Evolutionary conservation across 2,329 filamentous ascomycete genomes (phyloP), one percentile per base, ranked within the genome.

Genomic region (Fusarium xyrophilum): DNA sequence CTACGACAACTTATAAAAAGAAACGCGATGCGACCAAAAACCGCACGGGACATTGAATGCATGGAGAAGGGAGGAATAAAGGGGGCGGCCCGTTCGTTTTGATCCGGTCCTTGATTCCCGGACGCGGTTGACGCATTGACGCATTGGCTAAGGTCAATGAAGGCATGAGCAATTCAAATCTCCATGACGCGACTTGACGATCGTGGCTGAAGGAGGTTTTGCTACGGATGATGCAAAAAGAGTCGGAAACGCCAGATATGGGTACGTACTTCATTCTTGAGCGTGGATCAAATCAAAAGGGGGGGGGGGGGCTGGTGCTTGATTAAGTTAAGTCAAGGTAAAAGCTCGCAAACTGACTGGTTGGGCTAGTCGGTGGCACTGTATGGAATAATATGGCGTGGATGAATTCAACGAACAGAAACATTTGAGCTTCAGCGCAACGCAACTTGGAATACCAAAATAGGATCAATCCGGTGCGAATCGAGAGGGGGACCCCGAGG

Each of bases 391-490:
- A 50, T 57, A 67, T 69, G 59, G 67, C 51, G 57, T 64, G 63
- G 57, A 67, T 63, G 67, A 44, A 69, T 70, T 69, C 61, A 65
- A 62, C 64, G 63, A 55, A 69, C 65, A 64, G 33, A 55, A 55
- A 60, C 51, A 50, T 48, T 67, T 67, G 36, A 67, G 59, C 67
- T 69, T 69, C 67, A 70, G 70, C 67, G 44, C 67, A 70, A 69
- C 67, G 44, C 67, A 56, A 64, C 43, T 61, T 69, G 59, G 66
- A 69, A 53, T 69, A 69, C 42, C 56, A 60, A 67, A 60, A 69
- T 60, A 60, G 63, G 54, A 60, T 46, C 54, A 64, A 69, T 69
- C 57, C 57, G 53, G 46, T 55, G 39, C 59, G 44, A 39, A 58
- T 60, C n/a, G 33, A 48, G 38, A 51, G 63, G 32, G 30, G 35